phyloP scores from a whole-genome alignment of 78 protist species.

The Speleostelium caveatum region DNA sequence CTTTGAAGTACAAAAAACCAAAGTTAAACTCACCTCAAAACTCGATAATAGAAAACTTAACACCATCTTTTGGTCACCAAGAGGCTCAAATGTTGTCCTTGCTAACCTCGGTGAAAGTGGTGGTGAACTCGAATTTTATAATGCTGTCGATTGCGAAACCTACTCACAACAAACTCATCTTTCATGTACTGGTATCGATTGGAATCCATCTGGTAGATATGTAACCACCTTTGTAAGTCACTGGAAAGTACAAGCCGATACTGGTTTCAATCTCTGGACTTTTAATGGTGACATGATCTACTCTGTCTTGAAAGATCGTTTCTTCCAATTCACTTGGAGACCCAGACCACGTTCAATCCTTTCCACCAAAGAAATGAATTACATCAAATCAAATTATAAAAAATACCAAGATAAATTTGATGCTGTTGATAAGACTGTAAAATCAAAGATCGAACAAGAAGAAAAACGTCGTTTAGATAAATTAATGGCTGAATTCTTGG shows the following conservation, averaged over 20 bases:
- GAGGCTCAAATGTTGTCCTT: conserved; percentile 50
- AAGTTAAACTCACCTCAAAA: conserved; percentile 24
- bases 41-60: conserved; percentile 61
- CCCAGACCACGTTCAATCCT: conserved; percentile 93
- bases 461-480: conserved; percentile 25
- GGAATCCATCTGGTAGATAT: conserved; percentile 98
- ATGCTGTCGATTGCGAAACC: conserved; percentile 70
- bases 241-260: conserved; percentile 88
- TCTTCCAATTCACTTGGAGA: conserved; percentile 94
- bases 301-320: conserved; percentile 81
- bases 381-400: conserved; percentile 36
- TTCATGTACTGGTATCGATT: conserved; percentile 86
- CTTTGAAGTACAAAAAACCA: conserved; percentile 65
- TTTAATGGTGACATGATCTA: conserved; percentile 51
- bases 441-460: background rate
- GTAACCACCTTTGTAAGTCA: conserved; percentile 84
- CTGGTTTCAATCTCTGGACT: conserved; percentile 92
- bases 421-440: conserved; percentile 6
- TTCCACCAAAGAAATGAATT: conserved; percentile 69
- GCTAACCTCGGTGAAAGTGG: conserved; percentile 71
- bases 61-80: conserved; percentile 71
- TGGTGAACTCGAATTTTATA: conserved; percentile 88
- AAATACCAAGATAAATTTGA: conserved; percentile 40
- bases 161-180: conserved; percentile 89
- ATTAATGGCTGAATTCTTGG: conserved; percentile 48